A percentile compares a stretch with the other conserved stretches of the same genome.
phyloP scores from a whole-genome alignment of 305 asterid genomes.

The Euphrasia arctica region DNA sequence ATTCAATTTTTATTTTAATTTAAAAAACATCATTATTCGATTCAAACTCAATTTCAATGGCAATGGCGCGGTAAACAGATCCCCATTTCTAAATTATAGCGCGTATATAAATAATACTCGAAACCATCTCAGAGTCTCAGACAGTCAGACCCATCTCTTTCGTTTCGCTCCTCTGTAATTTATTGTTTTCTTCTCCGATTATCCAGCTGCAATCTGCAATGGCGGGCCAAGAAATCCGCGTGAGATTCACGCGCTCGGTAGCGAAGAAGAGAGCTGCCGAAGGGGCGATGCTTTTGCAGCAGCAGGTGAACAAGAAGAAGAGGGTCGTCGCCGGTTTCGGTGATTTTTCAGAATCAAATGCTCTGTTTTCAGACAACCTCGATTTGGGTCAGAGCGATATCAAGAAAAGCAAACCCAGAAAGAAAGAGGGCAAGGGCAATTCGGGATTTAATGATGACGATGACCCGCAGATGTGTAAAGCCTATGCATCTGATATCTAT shows the following conservation, averaged over 20 bases:
- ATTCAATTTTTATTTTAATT: too few relatives aligned
- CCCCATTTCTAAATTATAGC: neutral
- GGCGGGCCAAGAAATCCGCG: slow-evolving; percentile 39
- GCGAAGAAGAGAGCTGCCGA: slow-evolving; percentile 73
- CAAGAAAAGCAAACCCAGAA: slow-evolving; percentile 32
- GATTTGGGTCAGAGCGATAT: slow-evolving; percentile 17
- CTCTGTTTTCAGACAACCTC: slow-evolving; percentile 21
- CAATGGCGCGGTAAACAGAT: neutral
- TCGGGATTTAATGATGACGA: slow-evolving; percentile 31
- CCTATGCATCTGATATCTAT: slow-evolving; percentile 62
- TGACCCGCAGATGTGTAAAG: slow-evolving; percentile 65
- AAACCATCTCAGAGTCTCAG: neutral
- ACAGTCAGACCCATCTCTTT: neutral
- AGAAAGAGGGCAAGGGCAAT: slow-evolving; percentile 21
- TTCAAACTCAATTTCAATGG: too few relatives aligned
- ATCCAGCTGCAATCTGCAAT: slow-evolving; percentile 18
- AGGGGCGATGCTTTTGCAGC: slow-evolving; percentile 11
- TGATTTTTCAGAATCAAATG: slow-evolving; percentile 42
- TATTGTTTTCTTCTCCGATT: slow-evolving; percentile 23
- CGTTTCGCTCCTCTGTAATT: slow-evolving; percentile 13
- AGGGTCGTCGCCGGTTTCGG: slow-evolving; percentile 52
- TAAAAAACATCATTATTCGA: too few relatives aligned
- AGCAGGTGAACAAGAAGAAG: slow-evolving; percentile 35
- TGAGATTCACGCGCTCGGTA: slow-evolving; percentile 66
- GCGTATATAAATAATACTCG: neutral